Evolutionary conservation across 106 monocot genomes (phyloP), one percentile per base, ranked within the genome.

Genomic region (Dendrobium huoshanense): DNA sequence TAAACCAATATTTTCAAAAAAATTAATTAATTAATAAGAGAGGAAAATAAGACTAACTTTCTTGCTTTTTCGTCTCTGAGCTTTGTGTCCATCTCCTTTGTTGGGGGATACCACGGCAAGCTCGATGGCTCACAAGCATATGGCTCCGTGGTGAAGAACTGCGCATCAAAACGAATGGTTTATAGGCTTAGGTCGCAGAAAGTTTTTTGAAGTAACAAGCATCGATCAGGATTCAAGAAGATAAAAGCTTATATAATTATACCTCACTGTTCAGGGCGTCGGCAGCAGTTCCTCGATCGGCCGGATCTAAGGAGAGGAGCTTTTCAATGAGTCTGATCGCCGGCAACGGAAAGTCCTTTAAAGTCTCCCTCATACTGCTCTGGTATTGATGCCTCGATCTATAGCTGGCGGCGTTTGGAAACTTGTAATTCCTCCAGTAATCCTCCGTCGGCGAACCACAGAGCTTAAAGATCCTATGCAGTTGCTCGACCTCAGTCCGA

Each of bases 21-120:
- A 27, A 18, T 29, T 18, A 55, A 18, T 2, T 51, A 48, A 58
- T 0, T 9, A 27, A 56, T 2, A 45, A n/a, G 67, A 74, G 11
- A 67, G 56, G 41, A 22, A 19, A 81, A 51, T 10, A 37, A 64
- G 70, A 22, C 29, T 43, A 11, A 93, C 96, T 92, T 87, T 87
- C 79, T 84, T 22, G 80, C 79, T 72, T 91, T 83, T 51, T 93
- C 93, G 64, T 96, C 87, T 75, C 88, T 89, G 25, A 88, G 42
- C 80, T 75, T 96, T 5, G 83, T 83, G 80, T 96, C 93, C 78
- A 93, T 87, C 68, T 96, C 96, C 78, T 96, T 96, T 65, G 90
- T 93, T 7, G 96, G 96, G 76, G 91, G 95, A 82, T 93, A 93
- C 47, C 80, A 75, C 25, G 96, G 93, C 33, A 96, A 83, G 82